Conservation (phyloP, 2,329 filamentous ascomycete species). For the Fusarium veterinarium region DNA sequence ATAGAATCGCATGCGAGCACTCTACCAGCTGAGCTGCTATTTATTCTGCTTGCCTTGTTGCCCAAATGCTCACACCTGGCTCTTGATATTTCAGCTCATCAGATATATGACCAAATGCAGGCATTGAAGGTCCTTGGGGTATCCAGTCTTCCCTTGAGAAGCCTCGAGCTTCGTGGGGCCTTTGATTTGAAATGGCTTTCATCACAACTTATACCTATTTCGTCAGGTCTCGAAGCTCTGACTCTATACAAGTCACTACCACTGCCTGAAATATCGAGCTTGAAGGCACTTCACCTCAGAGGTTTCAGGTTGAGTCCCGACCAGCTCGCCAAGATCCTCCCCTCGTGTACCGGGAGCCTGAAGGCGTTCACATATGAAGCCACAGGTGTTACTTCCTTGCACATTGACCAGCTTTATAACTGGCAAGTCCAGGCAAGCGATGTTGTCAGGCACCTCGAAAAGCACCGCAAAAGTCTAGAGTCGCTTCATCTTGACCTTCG, state of each 20-base stretch:
- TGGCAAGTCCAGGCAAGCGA: constrained; percentile 9
- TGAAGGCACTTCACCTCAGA: constrained; percentile 10
- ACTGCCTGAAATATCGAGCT: neutral
- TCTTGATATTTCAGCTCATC: neutral
- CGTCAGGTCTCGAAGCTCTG: constrained; percentile 12
- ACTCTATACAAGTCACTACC: neutral
- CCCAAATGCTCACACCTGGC: constrained; percentile 8
- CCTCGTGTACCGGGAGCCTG: neutral
- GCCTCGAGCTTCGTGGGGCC: neutral
- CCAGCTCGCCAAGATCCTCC: neutral
- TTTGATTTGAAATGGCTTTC: neutral
- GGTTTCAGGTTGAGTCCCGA: neutral
- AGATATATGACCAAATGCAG: neutral
- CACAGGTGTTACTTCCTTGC: neutral
- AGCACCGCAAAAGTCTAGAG: constrained; percentile 3
- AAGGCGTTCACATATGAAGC: constrained; percentile 24
- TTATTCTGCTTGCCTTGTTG: constrained; percentile 4
- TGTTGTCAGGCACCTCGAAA: constrained; percentile 4
- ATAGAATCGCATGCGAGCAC: neutral
- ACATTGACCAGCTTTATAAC: neutral
- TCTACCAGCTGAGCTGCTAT: neutral
- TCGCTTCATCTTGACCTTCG: constrained; percentile 26
- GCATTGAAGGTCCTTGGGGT: constrained; percentile 11
- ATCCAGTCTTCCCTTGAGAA: neutral
- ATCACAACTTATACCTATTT: neutral